phyloP scores from a whole-genome alignment of 164 flowering plant genomes.

The Stephania japonica region DNA sequence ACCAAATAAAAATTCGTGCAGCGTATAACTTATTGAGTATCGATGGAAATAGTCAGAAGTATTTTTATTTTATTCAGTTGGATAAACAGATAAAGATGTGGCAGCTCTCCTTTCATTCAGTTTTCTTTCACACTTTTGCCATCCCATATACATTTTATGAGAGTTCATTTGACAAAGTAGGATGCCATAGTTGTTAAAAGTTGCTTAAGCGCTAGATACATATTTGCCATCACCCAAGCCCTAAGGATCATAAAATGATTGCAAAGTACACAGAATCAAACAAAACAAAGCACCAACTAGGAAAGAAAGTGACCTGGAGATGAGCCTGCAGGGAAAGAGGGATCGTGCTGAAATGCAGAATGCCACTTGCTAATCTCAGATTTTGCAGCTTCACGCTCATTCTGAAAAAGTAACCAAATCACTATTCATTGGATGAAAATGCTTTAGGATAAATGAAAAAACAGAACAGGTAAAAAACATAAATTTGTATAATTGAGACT shows the following conservation, averaged over 20 bases:
- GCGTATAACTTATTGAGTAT: neutral
- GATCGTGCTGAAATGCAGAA: slow-evolving; percentile 71
- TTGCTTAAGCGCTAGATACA: neutral
- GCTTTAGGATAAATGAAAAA: neutral
- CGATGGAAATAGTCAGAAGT: no score
- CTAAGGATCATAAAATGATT: no score
- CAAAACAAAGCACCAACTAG: neutral
- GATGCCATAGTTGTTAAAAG: no score
- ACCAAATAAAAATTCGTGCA: neutral
- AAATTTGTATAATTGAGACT: no score
- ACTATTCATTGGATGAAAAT: neutral
- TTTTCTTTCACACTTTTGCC: neutral
- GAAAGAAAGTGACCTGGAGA: slow-evolving; percentile 10
- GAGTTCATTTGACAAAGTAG: neutral
- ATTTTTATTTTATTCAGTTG: no score
- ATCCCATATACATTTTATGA: neutral
- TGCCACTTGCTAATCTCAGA: slow-evolving; percentile 88
- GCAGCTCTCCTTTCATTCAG: neutral
- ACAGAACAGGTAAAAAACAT: neutral
- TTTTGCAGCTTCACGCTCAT: slow-evolving; percentile 76
- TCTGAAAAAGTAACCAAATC: slow-evolving; percentile 26
- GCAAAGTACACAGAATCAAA: neutral
- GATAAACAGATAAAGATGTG: neutral
- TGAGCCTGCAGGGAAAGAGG: slow-evolving; percentile 41
- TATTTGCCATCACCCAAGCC: neutral